Base-by-base conservation (phyloP, 768 basidiomycete species). In the Lactarius evosmus region DNA sequence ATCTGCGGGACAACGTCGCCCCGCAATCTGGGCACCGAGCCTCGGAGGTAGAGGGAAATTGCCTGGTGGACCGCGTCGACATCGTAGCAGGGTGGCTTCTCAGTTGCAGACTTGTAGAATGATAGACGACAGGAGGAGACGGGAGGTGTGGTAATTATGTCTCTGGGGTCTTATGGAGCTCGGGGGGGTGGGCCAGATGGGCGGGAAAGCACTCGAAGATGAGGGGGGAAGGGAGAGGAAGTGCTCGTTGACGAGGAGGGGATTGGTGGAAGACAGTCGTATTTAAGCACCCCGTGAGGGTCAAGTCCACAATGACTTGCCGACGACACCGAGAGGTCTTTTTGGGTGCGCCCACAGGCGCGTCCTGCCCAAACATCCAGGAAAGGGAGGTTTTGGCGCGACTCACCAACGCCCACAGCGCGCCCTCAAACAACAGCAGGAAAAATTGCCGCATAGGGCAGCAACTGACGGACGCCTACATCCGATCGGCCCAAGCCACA, bases 331-430 rank as follows among this genome's bases (percentile, higher is more conserved):
- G 55, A 29, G 25, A 19, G 25, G 12, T 56, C 49, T 27, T 44
- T n/a, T 40, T 14, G 38, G 51, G 63, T 52, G 40, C 38, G 55
- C 55, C 63, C 40, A 61, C 59, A 61, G 59, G 14, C 30, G 54
- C 49, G 51, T 30, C 25, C 59, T 1, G 38, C 29, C 44, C 58
- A 60, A 65, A 65, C 52, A 55, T 1, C 32, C 55, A 36, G 40
- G 12, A 57, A 65, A 36, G 64, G 64, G 5, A 65, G 19, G 49
- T 61, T 5, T 61, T 19, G n/a, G 38, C 3, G 17, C 49, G 46
- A 29, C 59, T n/a, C 22, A 55, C 44, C 36, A 14, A 65, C 58
- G 46, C 54, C 54, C 32, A 61, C 59, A 57, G 59, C 3, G 32
- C 46, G 59, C 63, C 58, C 41, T 38, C 62, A 55, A 30, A 7